Conservation (phyloP, 2,329 filamentous ascomycete species). For the Aspergillus melleus region DNA sequence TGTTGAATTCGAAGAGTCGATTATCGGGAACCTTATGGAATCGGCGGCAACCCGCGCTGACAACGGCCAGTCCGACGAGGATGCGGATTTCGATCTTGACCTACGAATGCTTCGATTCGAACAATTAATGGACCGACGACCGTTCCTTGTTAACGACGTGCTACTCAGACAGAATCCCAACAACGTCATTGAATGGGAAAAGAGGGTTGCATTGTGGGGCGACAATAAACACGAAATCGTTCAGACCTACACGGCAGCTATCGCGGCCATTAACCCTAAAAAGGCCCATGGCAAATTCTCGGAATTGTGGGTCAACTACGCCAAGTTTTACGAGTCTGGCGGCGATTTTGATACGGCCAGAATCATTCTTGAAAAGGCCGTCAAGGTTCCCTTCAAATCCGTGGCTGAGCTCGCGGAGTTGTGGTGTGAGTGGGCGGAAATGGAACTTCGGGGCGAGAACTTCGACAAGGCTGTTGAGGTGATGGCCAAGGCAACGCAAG, state of each 20-base stretch:
- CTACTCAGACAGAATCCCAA: constrained; percentile 92
- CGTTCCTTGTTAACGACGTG: constrained; percentile 95
- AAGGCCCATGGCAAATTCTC: constrained; percentile 92
- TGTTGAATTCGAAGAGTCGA: constrained; percentile 93
- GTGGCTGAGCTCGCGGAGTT: constrained; percentile 96
- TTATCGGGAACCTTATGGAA: constrained; percentile 90
- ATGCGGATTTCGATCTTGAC: constrained; percentile 90
- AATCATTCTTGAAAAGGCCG: constrained; percentile 94
- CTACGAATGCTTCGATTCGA: constrained; percentile 98
- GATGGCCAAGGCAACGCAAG: constrained; percentile 95
- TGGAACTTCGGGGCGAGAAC: constrained; percentile 94
- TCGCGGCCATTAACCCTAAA: constrained; percentile 89
- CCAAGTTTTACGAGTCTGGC: constrained; percentile 91
- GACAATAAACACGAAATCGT: constrained; percentile 89
- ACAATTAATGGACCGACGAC: constrained; percentile 93
- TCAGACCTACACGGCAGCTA: constrained; percentile 91
- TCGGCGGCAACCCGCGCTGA: constrained; percentile 77
- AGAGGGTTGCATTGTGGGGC: constrained; percentile 92
- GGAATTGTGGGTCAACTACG: constrained; percentile 94
- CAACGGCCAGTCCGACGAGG: constrained; percentile 73
- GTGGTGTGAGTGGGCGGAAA: constrained; percentile 99
- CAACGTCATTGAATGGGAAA: constrained; percentile 96
- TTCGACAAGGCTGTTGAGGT: constrained; percentile 93
- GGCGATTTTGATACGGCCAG: constrained; percentile 82
- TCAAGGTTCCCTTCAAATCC: constrained; percentile 96